phyloP scores from a whole-genome alignment of 805 yeast species.

The Kuraishia capsulata region DNA sequence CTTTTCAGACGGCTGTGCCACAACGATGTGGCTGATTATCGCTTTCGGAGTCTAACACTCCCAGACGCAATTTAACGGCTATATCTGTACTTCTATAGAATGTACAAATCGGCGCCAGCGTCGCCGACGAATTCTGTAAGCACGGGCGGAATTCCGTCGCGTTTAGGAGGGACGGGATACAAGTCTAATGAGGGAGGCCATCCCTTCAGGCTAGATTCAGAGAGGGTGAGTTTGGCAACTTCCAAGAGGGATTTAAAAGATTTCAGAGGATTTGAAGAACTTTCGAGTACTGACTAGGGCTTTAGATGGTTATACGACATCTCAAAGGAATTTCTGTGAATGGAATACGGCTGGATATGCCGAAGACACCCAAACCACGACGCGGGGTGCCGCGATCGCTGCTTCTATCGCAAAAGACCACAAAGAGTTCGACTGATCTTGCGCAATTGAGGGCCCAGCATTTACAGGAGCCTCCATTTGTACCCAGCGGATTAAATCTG shows the following conservation, averaged over 20 bases:
- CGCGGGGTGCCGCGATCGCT: constrained; percentile 1
- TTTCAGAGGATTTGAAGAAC: too few species aligned
- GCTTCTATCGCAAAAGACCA: neutral
- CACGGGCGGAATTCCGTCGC: too few species aligned
- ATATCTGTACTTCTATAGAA: too few species aligned
- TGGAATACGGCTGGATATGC: neutral
- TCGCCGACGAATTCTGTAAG: too few species aligned
- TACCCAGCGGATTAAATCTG: neutral
- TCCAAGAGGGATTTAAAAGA: neutral
- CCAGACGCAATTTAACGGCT: too few species aligned
- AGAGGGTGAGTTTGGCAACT: neutral
- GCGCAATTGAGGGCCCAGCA: neutral
- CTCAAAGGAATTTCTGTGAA: neutral
- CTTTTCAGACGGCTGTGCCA: too few species aligned
- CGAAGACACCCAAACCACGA: neutral
- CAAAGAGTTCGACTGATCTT: neutral
- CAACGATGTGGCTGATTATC: too few species aligned
- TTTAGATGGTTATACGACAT: neutral
- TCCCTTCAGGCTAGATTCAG: neutral
- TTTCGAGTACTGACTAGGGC: too few species aligned
- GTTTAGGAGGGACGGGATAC: too few species aligned
- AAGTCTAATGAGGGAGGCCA: too few species aligned
- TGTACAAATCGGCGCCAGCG: too few species aligned
- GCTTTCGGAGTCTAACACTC: too few species aligned
- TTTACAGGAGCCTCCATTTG: neutral